Percentiles rank a stretch among this genome's conserved stretches.
phyloP scores from a whole-genome alignment of 2,329 filamentous ascomycete genomes.

The Fusarium succisae region DNA sequence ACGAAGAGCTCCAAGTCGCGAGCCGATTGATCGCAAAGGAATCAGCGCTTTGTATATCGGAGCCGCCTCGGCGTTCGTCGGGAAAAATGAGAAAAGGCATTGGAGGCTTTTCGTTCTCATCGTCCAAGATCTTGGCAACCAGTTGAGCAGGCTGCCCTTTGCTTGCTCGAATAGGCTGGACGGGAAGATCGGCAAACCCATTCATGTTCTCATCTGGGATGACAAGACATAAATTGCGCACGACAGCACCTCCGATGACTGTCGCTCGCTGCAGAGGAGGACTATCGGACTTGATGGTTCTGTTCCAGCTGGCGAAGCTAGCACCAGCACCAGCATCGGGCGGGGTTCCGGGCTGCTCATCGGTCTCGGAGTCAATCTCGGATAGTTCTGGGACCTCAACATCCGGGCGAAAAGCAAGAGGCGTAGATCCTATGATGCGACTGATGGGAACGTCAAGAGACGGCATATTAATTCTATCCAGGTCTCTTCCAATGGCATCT shows the following conservation, averaged over 20 bases:
- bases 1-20: neutral
- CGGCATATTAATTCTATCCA: neutral
- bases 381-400: neutral
- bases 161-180: neutral
- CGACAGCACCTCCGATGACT: neutral
- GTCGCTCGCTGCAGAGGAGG: neutral
- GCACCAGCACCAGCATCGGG: no score
- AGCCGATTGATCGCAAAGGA: accelerated
- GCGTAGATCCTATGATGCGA: neutral
- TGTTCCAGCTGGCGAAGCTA: neutral
- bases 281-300: accelerated
- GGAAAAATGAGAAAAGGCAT: neutral
- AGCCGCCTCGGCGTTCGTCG: neutral
- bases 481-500: neutral
- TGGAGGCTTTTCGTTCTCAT: neutral
- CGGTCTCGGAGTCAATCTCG: neutral
- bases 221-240: neutral
- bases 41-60: neutral
- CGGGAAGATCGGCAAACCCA: neutral
- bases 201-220: neutral
- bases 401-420: neutral
- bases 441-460: neutral
- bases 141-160: neutral
- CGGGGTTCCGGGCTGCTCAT: neutral
- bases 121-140: neutral